phyloP scores from a whole-genome alignment of 805 yeast species.

The Zygosaccharomyces rouxii region DNA sequence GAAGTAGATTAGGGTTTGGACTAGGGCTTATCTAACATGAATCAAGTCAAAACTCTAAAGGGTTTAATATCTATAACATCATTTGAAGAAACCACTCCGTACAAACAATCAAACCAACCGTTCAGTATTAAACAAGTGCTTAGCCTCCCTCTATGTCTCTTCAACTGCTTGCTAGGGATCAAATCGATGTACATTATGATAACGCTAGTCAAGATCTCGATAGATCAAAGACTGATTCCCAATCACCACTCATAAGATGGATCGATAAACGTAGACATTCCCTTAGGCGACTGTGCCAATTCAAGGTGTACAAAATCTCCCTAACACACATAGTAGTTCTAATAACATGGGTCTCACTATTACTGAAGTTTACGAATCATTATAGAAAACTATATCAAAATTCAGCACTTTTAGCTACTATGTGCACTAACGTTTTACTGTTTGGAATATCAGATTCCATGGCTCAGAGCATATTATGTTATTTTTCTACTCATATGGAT shows the following conservation, averaged over 20 bases:
- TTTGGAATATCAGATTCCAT: constrained; percentile 88
- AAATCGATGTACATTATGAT: constrained; percentile 14
- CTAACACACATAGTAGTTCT: constrained; percentile 53
- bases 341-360: constrained; percentile 43
- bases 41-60: no score
- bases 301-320: constrained; percentile 46
- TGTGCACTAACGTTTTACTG: constrained; percentile 72
- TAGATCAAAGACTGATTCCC: not conserved
- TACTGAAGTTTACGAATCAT: constrained; percentile 50
- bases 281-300: constrained; percentile 3
- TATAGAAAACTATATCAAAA: constrained; percentile 59
- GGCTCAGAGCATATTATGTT: constrained; percentile 67
- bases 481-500: constrained; percentile 21
- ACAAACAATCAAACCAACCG: not conserved
- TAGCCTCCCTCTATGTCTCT: constrained; percentile 16
- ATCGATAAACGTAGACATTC: not conserved
- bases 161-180: constrained; percentile 21
- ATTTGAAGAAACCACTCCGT: not conserved
- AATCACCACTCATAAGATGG: not conserved
- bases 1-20: no score
- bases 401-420: constrained; percentile 70
- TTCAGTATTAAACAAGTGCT: not conserved
- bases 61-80: not conserved
- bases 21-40: no score
- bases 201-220: not conserved